Evolutionary conservation across 345 rosid species (phyloP), one percentile per base, ranked within the genome.

Genomic region (Rhizophora mangle): DNA sequence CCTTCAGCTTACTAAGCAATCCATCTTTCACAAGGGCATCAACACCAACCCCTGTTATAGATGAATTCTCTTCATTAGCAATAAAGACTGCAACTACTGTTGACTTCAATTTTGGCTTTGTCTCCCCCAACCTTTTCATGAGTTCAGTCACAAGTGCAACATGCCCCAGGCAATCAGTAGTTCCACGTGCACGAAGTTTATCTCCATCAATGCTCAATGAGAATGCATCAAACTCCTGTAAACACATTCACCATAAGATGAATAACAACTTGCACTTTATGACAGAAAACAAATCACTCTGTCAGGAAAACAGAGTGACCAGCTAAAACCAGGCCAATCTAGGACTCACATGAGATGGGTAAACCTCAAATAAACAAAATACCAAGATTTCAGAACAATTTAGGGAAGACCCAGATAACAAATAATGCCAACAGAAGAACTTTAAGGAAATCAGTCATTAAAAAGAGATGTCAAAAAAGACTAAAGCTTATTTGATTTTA

Each of bases 161-260:
- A 37, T 96, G 97, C 61, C 98, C 99, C 86, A 92, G 81, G 81
- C 99, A 96, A 81, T 96, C 99, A 8, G 98, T 96, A 13, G 99
- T 96, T 72, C 98, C 98, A 65, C 99, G 94, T 26, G 96, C 98
- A 57, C 88, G 71, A 61, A 96, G 98, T 74, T 89, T 87, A 72
- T 96, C 99, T 15, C 97, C 97, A 22, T 92, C 92, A 20, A 90
- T 85, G 80, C 90, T 85, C 81, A 96, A 34, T 8, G 94, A 76
- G 72, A 92, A 92, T 54, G 99, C 97, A 89, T 96, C 93, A 83
- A 96, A 96, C 18, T 92, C 97, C 99, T 95, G 81, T 60, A 74
- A 8, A 74, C 53, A 49, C n/a, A 56, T 60, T 43, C 69, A 77
- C 22, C 24, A 22, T 29, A 8, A 9, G 8, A 59, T 10, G 32